Evolutionary conservation across 371 early-diverging fungal genomes (phyloP).

Genomic region (Syncephalastrum racemosum): DNA sequence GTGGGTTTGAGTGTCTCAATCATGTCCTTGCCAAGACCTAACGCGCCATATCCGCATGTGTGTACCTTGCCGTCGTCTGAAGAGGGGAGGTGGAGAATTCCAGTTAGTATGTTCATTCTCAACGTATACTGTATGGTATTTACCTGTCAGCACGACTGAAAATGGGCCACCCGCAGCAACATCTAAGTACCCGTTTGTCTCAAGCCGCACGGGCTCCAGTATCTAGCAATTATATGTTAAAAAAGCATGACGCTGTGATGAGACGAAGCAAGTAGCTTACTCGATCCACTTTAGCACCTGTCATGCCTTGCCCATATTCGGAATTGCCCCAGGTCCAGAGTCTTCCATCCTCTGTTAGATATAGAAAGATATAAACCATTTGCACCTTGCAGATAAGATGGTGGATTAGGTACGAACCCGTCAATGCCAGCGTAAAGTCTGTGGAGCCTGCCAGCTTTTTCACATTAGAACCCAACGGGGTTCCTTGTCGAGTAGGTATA

Average conservation of each 20-base stretch:
- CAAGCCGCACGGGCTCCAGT: conserved; percentile 54
- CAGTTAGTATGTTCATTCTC: no score
- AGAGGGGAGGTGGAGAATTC: conserved; percentile 2
- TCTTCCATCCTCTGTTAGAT: conserved; percentile 34
- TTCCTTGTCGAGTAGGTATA: conserved; percentile 44
- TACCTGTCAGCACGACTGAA: conserved; percentile 59
- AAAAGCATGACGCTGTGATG: neutral
- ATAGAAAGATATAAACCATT: neutral
- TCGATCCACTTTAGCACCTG: conserved; percentile 67
- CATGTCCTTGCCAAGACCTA: conserved; percentile 57
- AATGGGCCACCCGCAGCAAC: conserved; percentile 79
- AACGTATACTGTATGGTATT: neutral
- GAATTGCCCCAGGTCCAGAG: conserved; percentile 84
- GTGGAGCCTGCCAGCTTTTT: conserved; percentile 63
- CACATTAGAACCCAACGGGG: conserved; percentile 35
- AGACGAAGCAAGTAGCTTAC: conserved; percentile 30
- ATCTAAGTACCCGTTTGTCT: conserved; percentile 36
- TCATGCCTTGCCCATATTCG: conserved; percentile 81
- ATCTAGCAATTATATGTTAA: conserved; percentile 35
- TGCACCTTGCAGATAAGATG: no score
- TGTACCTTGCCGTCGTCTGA: conserved; percentile 58
- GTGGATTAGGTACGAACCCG: conserved; percentile 14
- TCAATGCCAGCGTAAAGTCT: conserved; percentile 70
- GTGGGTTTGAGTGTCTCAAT: conserved; percentile 51
- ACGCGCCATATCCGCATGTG: conserved; percentile 73